These are phyloP conservation scores for Stylosanthes scabra DNA, from an alignment of 331 rosid genomes.

Conservation along the genomic window DNA sequence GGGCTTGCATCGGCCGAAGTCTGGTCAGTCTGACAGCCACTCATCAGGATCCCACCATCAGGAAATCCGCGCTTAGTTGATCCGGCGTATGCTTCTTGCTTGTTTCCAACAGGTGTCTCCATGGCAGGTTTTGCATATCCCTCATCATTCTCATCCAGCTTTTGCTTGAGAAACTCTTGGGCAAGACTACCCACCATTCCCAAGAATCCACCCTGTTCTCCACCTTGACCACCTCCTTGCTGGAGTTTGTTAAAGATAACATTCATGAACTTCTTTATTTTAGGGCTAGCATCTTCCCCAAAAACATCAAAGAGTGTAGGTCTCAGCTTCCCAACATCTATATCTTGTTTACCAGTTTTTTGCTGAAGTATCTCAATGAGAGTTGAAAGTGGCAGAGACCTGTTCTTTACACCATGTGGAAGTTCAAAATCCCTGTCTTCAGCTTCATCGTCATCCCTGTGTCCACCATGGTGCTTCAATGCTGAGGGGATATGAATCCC, in stretches of 20 bases:
- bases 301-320: conserved; percentile 79
- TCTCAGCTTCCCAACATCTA: conserved; percentile 85
- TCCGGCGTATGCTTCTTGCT: conserved; percentile 88
- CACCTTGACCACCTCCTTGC: conserved; percentile 51
- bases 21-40: conserved; percentile 90
- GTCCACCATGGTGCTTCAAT: conserved; percentile 43
- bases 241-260: conserved; percentile 66
- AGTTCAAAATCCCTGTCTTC: conserved; percentile 52
- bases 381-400: conserved; percentile 78
- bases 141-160: conserved; percentile 71
- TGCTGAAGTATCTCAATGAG: conserved; percentile 88
- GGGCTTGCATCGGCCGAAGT: conserved; percentile 96
- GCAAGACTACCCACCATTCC: conserved; percentile 89
- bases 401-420: conserved; percentile 60
- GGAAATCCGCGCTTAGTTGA: conserved; percentile 55
- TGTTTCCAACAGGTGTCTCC: conserved; percentile 61
- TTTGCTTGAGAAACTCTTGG: conserved; percentile 78
- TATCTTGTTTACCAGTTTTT: conserved; percentile 87
- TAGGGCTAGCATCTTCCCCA: conserved; percentile 92
- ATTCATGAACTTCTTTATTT: conserved; percentile 98
- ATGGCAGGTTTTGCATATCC: conserved; percentile 82
- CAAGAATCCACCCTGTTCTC: conserved; percentile 56
- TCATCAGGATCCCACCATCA: conserved; percentile 75
- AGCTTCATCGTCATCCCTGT: conserved; percentile 28
- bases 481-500: conserved; percentile 76